phyloP scores from a whole-genome alignment of 2,329 filamentous ascomycete genomes.

The Epichloe hybrida region DNA sequence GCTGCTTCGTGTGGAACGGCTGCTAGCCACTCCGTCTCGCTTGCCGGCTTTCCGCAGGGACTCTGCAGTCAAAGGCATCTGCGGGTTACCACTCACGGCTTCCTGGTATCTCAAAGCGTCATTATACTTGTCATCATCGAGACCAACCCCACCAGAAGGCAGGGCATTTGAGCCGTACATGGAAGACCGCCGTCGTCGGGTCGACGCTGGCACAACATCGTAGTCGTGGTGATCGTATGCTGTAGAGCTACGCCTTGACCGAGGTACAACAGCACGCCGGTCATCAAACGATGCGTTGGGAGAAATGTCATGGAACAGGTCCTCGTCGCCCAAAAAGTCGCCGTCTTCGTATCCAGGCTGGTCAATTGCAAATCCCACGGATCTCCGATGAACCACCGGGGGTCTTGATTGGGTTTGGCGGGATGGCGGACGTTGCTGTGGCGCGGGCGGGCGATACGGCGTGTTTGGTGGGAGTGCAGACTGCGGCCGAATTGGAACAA shows the following conservation, averaged over 20 bases:
- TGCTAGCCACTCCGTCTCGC: slow-evolving; percentile 33
- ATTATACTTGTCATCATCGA: slow-evolving; percentile 25
- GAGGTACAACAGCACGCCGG: slow-evolving; percentile 17
- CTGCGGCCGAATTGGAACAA: slow-evolving; percentile 21
- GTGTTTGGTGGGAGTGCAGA: slow-evolving; percentile 17
- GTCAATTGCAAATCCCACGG: slow-evolving; percentile 19
- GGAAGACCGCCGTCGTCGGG: slow-evolving; percentile 25
- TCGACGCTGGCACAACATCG: slow-evolving; percentile 26
- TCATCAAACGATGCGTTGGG: slow-evolving; percentile 21
- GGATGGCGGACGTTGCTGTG: slow-evolving; percentile 10
- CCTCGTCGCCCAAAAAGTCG: slow-evolving; percentile 20
- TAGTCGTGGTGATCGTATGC: slow-evolving; percentile 26
- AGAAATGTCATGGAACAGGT: slow-evolving; percentile 26
- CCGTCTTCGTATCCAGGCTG: slow-evolving; percentile 24
- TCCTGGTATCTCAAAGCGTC: slow-evolving; percentile 36
- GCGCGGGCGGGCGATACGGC: slow-evolving; percentile 18
- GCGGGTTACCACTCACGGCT: slow-evolving; percentile 30
- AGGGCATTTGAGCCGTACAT: slow-evolving; percentile 24
- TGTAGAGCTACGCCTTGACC: slow-evolving; percentile 22
- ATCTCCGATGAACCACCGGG: slow-evolving; percentile 14
- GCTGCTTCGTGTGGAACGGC: slow-evolving; percentile 44
- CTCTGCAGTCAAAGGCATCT: slow-evolving; percentile 41
- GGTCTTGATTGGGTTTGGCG: slow-evolving; percentile 19
- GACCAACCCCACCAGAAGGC: slow-evolving; percentile 19
- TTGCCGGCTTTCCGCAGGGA: slow-evolving; percentile 37